Base-by-base conservation (phyloP, 495 filamentous ascomycete species). In the Pyrenopolyporus hunteri region DNA sequence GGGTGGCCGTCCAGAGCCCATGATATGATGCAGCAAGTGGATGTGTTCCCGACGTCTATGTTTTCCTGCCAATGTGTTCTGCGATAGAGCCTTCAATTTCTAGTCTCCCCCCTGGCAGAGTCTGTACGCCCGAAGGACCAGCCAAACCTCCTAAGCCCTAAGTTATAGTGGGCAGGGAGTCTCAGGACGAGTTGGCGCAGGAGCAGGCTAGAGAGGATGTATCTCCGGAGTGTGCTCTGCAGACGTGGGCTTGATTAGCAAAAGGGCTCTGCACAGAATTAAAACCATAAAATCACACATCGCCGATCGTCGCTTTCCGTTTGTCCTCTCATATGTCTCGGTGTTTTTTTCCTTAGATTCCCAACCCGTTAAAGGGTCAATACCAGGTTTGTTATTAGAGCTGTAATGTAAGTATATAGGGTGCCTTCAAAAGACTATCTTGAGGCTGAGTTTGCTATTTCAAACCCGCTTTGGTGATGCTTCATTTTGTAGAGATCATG, bases 141-240 rank as follows among this genome's bases (percentile, higher is more conserved):
- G 5, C 20, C 42, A n/a, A n/a, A n/a, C 5, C 40, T 44, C 48
- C 37, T 28, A 29, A 36, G 44, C 49, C 43, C 19, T 54, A 39
- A 50, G 43, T 31, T 42, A 42, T 40, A 51, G 55, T 49, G 49
- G 46, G 42, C 52, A 47, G 62, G n/a, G 62, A 52, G 61, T 59
- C 55, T 17, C 7, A 55, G 49, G 43, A 52, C 23, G 13, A 43
- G 54, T 44, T 37, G 43, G 45, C 36, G 39, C 46, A 40, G 29
- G 26, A 10, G 51, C 35, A n/a, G 46, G 51, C 17, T 50, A 13
- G 29, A 37, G 26, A 49, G 13, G n/a, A n/a, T n/a, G n/a, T n/a
- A 49, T 44, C 31, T 59, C 3, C 31, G 47, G 49, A 36, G 32
- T 42, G 47, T 33, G 52, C 32, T 39, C 52, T 20, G 32, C 48